phyloP scores from a whole-genome alignment of 305 asterid species.

The Nicotiana rustica region DNA sequence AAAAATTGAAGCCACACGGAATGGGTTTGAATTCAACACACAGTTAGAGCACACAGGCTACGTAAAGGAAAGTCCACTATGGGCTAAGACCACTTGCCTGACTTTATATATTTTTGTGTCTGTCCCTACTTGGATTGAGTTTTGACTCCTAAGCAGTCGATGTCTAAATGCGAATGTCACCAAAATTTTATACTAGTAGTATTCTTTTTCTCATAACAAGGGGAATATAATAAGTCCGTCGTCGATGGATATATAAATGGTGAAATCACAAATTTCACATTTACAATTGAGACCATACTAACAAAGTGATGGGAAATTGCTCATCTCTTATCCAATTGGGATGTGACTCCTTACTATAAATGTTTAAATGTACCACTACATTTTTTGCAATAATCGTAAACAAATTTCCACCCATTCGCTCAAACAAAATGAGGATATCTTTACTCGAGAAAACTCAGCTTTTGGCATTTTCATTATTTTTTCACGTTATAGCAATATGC shows the following conservation, averaged over 20 bases:
- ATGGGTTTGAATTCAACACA: no score
- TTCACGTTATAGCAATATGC: no score
- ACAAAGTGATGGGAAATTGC: slow-evolving; percentile 7
- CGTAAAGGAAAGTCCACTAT: neutral
- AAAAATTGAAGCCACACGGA: no score
- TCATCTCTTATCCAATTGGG: neutral
- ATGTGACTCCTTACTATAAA: neutral
- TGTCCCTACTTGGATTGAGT: slow-evolving; percentile 5
- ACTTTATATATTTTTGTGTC: neutral
- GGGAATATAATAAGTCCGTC: no score
- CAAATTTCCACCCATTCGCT: neutral
- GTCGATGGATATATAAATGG: no score
- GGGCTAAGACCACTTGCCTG: neutral
- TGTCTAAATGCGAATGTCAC: neutral
- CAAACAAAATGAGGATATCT: neutral
- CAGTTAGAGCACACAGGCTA: neutral
- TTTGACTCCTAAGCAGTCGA: neutral
- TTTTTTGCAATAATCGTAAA: neutral
- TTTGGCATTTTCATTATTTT: no score
- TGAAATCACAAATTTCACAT: neutral
- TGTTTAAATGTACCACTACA: neutral
- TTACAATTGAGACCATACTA: neutral
- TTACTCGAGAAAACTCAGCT: no score
- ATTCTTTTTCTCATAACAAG: no score
- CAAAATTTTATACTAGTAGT: no score